phyloP scores from a whole-genome alignment of 139 green algal species.

The Parachlorella kessleri region DNA sequence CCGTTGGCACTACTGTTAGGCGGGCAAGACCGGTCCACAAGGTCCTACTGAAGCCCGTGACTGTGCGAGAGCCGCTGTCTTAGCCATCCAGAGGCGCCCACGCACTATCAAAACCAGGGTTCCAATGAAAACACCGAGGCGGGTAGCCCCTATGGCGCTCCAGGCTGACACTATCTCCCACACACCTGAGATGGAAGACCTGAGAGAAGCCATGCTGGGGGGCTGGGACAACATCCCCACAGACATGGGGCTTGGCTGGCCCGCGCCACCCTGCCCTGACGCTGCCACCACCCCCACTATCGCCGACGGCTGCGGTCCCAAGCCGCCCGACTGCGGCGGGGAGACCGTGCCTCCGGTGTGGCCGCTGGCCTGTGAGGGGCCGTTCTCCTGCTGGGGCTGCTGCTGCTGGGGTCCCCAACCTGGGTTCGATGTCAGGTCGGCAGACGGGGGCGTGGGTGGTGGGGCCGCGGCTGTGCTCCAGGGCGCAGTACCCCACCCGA shows the following conservation, averaged over 20 bases:
- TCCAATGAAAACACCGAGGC: no score
- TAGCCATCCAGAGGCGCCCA: no score
- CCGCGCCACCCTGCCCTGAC: not conserved
- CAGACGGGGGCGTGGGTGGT: no score
- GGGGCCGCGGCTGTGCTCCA: not conserved
- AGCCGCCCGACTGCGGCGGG: not conserved
- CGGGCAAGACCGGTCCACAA: not conserved
- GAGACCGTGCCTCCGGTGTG: not conserved
- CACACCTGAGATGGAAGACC: conserved; percentile 26
- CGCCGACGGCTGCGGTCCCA: not conserved
- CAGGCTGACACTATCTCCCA: not conserved
- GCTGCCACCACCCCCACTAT: not conserved
- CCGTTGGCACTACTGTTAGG: not conserved
- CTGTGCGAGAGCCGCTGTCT: no score
- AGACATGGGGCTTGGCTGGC: not conserved
- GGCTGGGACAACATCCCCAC: conserved; percentile 26
- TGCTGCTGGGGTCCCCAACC: no score
- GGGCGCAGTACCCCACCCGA: not conserved
- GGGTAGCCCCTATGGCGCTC: no score
- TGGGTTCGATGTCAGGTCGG: no score
- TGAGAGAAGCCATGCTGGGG: conserved; percentile 14
- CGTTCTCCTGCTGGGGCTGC: not conserved
- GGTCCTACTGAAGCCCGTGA: no score
- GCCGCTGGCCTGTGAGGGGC: not conserved
- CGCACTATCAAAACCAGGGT: no score